phyloP scores from a whole-genome alignment of 371 early-diverging fungal genomes.

The Mortierella sp. region DNA sequence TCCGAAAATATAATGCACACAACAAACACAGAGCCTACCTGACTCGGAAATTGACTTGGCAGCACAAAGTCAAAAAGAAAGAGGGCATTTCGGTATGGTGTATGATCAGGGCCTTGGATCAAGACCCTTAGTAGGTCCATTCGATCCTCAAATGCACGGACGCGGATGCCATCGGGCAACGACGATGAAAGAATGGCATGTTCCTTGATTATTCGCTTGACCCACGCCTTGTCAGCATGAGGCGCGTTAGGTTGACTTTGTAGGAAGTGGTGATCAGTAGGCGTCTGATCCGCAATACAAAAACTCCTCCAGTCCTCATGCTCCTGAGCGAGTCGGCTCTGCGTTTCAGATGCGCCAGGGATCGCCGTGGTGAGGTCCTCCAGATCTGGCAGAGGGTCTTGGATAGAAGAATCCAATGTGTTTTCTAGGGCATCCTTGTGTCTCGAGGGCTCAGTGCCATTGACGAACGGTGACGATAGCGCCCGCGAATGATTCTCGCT shows the following conservation, averaged over 20 bases:
- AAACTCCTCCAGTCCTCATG: conserved; percentile 46
- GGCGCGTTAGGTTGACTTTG: neutral
- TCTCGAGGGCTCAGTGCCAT: neutral
- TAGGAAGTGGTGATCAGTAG: conserved; percentile 47
- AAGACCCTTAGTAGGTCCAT: conserved; percentile 61
- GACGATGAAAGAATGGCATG: conserved; percentile 48
- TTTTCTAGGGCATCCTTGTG: neutral
- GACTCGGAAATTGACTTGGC: conserved; percentile 56
- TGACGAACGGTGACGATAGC: neutral
- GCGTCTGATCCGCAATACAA: conserved; percentile 35
- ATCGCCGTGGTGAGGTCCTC: conserved; percentile 7
- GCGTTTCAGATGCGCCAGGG: neutral
- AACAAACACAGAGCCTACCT: conserved; percentile 9
- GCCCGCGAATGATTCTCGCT: too few species aligned
- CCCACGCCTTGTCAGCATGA: conserved; percentile 34
- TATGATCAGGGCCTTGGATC: conserved; percentile 61
- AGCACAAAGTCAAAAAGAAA: conserved; percentile 63
- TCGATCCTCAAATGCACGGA: conserved; percentile 62
- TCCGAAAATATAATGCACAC: neutral
- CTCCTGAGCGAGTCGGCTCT: conserved; percentile 7
- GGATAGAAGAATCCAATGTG: neutral
- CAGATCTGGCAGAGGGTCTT: conserved; percentile 28
- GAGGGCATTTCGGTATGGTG: conserved; percentile 59
- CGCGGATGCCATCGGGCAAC: conserved; percentile 59
- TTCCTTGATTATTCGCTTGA: conserved; percentile 43